Base-by-base conservation (phyloP, 805 yeast genomes). In the Saccharomycopsis olivae region DNA sequence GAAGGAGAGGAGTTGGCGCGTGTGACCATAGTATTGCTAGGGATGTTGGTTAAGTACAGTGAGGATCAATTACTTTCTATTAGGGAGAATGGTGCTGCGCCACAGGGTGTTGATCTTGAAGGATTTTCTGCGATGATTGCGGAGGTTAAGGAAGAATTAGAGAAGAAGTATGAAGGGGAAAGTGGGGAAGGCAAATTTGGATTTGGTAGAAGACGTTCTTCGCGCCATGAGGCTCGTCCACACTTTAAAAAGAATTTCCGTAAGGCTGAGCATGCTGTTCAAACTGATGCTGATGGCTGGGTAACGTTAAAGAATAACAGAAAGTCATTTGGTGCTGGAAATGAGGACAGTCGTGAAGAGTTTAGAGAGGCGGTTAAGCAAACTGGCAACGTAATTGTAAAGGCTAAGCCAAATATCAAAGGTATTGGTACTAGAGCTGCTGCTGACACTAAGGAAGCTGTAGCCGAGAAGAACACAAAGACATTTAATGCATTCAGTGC, bases 401-500 rank as follows among this genome's bases (percentile, higher is more conserved):
- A 66, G 52, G 77, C 71, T 43, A 77, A 71, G 55, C 83, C 89
- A 44, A 78, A 75, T 61, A 78, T 75, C 58, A 79, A 80, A 57
- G 78, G 78, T 57, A 75, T 81, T 56, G 74, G 84, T 5, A 74
- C 84, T 14, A 73, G 82, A 31, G 79, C 76, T 59, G 79, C 86
- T 18, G 80, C 73, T 36, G 87, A 80, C 53, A 66, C 82, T 16
- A 73, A 79, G 56, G 89, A 82, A 56, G 68, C 76, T 44, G 66
- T 73, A 51, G 75, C 85, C 29, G 85, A 78, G 48, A 73, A 77
- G 48, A 80, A 73, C 47, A 73, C 74, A 46, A 66, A 68, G 33
- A 67, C 73, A 16, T 83, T 82, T 68, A 83, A 83, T 59, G 89
- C 92, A 3, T 83, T 83, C 57, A 87, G 78, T 51, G 89, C 89